Conservation (phyloP, 305 asterid species). For the Solanum hybrid region DNA sequence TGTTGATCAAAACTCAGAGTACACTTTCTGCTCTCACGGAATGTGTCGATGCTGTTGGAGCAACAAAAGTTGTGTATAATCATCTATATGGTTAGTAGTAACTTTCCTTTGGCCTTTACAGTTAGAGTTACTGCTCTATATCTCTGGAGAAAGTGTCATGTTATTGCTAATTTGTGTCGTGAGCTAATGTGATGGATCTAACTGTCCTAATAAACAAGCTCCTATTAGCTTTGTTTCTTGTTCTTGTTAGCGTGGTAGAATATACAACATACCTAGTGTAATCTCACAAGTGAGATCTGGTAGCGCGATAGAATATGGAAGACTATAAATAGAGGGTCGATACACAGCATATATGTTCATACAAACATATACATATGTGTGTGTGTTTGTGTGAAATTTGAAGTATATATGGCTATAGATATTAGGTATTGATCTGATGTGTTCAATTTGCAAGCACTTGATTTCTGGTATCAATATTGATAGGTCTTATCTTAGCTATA, state of each 20-base stretch:
- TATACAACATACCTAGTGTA: background rate
- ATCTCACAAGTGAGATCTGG: background rate
- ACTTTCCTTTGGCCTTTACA: background rate
- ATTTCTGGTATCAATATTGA: background rate
- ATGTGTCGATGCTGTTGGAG: conserved; percentile 55
- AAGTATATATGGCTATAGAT: background rate
- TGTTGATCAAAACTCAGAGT: conserved; percentile 53
- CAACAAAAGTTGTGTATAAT: conserved; percentile 68
- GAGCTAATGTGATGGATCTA: background rate
- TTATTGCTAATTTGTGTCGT: background rate
- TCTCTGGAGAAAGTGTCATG: background rate
- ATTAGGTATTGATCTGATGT: background rate
- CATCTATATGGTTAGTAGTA: conserved; percentile 66
- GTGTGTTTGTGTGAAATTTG: background rate
- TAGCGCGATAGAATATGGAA: background rate
- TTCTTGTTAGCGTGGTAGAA: background rate
- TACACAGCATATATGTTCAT: background rate
- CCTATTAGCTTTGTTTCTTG: background rate
- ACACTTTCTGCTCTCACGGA: conserved; percentile 63
- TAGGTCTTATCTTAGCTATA: background rate
- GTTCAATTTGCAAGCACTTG: background rate
- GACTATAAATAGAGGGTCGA: background rate
- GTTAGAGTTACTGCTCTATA: background rate
- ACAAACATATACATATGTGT: background rate
- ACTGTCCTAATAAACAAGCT: background rate